These are phyloP conservation scores for Orbilia brochopaga DNA, from an alignment of 2,329 filamentous ascomycete species.

Conservation along the genomic window DNA sequence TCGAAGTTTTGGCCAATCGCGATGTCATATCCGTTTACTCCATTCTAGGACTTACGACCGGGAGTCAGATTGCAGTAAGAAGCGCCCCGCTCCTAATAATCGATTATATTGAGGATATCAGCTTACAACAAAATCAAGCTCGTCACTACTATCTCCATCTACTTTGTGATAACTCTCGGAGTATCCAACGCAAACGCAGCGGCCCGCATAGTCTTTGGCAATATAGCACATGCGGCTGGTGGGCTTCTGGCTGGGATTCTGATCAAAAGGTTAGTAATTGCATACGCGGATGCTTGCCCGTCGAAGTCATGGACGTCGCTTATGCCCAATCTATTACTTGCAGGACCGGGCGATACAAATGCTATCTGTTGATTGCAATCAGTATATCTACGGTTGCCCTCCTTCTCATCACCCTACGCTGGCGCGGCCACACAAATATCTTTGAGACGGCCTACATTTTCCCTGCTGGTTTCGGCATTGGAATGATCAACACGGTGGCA, in stretches of 20 bases:
- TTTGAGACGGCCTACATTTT: conserved; percentile 62
- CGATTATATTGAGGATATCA: neutral
- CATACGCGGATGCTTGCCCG: neutral
- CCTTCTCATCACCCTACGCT: conserved; percentile 59
- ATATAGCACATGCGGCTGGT: conserved; percentile 70
- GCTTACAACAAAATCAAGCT: conserved; percentile 57
- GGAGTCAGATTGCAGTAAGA: conserved; percentile 39
- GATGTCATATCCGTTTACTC: conserved; percentile 65
- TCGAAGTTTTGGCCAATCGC: conserved; percentile 63
- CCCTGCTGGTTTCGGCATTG: conserved; percentile 62
- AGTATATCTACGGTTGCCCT: conserved; percentile 20
- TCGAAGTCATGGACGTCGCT: neutral
- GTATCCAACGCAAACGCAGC: conserved; percentile 67
- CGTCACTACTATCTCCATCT: conserved; percentile 71
- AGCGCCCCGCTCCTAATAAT: neutral
- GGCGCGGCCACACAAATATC: conserved; percentile 65
- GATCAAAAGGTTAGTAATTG: conserved; percentile 57
- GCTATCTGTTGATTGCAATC: conserved; percentile 62
- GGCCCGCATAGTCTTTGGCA: conserved; percentile 70
- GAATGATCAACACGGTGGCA: conserved; percentile 40
- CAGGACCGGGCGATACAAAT: conserved; percentile 67
- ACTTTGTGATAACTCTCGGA: conserved; percentile 70
- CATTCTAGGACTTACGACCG: conserved; percentile 58
- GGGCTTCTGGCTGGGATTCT: conserved; percentile 67
- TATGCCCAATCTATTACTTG: conserved; percentile 47